A percentile compares a stretch with the other conserved stretches of the same genome.
phyloP scores from a whole-genome alignment of 805 yeast genomes.

The Saccharomyces kudriavzevii region DNA sequence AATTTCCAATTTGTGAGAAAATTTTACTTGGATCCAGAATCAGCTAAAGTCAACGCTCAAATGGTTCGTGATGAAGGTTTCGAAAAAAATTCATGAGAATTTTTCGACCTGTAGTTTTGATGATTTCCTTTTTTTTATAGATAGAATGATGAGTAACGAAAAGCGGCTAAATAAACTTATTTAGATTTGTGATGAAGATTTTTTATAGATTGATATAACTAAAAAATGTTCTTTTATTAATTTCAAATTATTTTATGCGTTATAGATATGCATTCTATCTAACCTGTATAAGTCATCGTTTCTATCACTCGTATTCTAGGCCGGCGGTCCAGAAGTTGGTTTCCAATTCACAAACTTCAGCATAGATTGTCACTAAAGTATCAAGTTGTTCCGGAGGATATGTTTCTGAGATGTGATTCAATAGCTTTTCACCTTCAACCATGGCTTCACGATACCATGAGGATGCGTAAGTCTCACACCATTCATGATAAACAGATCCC shows the following conservation, averaged over 20 bases:
- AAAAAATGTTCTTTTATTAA: neutral
- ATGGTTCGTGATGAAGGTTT: constrained; percentile 74
- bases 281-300: neutral
- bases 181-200: neutral
- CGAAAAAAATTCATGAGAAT: constrained; percentile 21
- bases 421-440: constrained; percentile 38
- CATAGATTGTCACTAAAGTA: constrained; percentile 49
- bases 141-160: neutral
- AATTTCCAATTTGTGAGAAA: constrained; percentile 39
- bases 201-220: neutral
- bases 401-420: constrained; percentile 38
- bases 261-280: neutral
- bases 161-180: neutral
- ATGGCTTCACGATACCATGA: constrained; percentile 52
- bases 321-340: constrained; percentile 60
- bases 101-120: neutral
- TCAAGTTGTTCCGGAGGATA: constrained; percentile 40
- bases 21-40: constrained; percentile 73
- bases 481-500: constrained; percentile 31
- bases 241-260: neutral
- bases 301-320: constrained; percentile 10
- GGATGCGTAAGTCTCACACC: constrained; percentile 58
- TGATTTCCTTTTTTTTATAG: neutral
- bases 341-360: constrained; percentile 53
- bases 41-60: constrained; percentile 69